A percentile compares a stretch with the other conserved stretches of the same genome.
These are phyloP conservation scores for Neospermospora avenae DNA, from an alignment of 2,329 filamentous ascomycete genomes.

Conservation along the genomic window DNA sequence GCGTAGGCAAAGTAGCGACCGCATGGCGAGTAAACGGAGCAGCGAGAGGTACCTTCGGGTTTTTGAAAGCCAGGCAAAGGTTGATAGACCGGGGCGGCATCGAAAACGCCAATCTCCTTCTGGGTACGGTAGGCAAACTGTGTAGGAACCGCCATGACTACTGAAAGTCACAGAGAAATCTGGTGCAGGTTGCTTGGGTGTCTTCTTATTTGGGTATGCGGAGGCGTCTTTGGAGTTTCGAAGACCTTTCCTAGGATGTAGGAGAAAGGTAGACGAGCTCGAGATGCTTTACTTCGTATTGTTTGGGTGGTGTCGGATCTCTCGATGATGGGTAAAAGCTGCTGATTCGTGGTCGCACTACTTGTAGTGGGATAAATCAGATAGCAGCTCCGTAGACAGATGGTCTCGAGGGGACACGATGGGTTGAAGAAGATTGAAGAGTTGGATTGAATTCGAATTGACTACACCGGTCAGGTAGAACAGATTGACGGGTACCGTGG, in stretches of 20 bases:
- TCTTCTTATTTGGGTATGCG: slow-evolving; percentile 26
- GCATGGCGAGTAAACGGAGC: slow-evolving; percentile 92
- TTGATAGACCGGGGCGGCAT: slow-evolving; percentile 86
- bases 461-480: slow-evolving; percentile 29
- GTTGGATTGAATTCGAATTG: slow-evolving; percentile 22
- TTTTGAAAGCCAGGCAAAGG: slow-evolving; percentile 77
- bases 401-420: slow-evolving; percentile 13
- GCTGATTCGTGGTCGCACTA: slow-evolving; percentile 8
- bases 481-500: slow-evolving; percentile 29
- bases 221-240: slow-evolving; percentile 12
- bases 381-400: slow-evolving; percentile 14
- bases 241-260: slow-evolving; percentile 17
- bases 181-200: slow-evolving; percentile 24
- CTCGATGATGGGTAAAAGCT: slow-evolving; percentile 14
- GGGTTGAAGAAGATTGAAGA: slow-evolving; percentile 21
- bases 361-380: slow-evolving; percentile 7
- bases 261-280: slow-evolving; percentile 2
- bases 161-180: slow-evolving; percentile 67
- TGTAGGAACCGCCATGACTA: slow-evolving; percentile 90
- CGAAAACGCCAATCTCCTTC: slow-evolving; percentile 91
- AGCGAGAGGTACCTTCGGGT: slow-evolving; percentile 91
- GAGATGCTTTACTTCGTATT: slow-evolving; percentile 15
- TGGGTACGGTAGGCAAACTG: slow-evolving; percentile 97
- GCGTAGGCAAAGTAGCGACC: slow-evolving; percentile 97
- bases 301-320: slow-evolving; percentile 17